Conservation (phyloP, 1,284 basidiomycete species). For the Sporisorium sorghi region DNA sequence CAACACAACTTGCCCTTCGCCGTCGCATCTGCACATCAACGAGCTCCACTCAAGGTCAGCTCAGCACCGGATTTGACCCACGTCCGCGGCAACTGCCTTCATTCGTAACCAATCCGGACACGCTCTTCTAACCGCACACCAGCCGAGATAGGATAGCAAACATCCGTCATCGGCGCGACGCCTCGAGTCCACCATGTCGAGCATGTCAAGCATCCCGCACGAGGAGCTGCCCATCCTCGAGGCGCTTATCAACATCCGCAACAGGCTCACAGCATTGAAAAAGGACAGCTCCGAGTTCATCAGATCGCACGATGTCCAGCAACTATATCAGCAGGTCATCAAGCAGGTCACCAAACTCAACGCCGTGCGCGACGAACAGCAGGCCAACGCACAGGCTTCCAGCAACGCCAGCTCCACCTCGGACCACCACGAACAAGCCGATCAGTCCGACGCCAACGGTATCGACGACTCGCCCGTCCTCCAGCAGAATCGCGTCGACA, state of each 20-base stretch:
- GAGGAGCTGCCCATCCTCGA: constrained; percentile 91
- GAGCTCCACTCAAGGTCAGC: background rate
- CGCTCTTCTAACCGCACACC: background rate
- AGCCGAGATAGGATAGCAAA: constrained; percentile 3
- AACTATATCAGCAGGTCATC: constrained; percentile 90
- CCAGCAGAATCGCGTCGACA: constrained; percentile 66
- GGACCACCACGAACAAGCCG: constrained; percentile 36
- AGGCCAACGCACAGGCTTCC: constrained; percentile 40
- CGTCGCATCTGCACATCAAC: background rate
- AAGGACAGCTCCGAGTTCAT: constrained; percentile 88
- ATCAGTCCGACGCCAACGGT: constrained; percentile 19
- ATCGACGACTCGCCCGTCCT: constrained; percentile 47
- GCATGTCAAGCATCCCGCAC: constrained; percentile 69
- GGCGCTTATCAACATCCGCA: constrained; percentile 92
- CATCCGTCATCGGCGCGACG: constrained; percentile 4
- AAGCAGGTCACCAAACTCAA: constrained; percentile 96
- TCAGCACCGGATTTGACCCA: constrained; percentile 1
- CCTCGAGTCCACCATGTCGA: constrained; percentile 33
- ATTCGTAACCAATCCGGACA: too few relatives aligned
- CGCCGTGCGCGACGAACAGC: constrained; percentile 79
- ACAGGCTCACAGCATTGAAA: constrained; percentile 83
- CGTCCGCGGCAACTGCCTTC: background rate
- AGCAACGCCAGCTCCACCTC: constrained; percentile 43
- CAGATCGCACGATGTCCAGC: constrained; percentile 90
- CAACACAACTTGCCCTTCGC: background rate